Evolutionary conservation across 169 alveolate genomes (phyloP).

Genomic region (Eimeria falciformis): DNA sequence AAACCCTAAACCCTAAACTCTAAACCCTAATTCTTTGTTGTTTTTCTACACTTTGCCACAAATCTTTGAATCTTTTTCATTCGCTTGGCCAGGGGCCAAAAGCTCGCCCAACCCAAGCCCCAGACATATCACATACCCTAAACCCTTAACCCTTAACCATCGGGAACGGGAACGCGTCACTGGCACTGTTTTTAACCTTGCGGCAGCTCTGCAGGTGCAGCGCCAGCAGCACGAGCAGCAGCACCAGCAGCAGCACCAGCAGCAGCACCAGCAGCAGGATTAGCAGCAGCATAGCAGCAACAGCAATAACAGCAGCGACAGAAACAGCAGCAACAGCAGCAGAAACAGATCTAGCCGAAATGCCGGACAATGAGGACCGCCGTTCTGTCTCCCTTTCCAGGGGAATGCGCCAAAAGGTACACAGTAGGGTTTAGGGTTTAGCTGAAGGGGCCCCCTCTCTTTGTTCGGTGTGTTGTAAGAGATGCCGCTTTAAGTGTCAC

Average conservation of each 20-base stretch:
- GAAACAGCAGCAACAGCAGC: constrained; percentile 19
- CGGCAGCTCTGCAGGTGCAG: too few species aligned
- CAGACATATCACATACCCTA: too few species aligned
- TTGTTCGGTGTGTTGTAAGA: too few species aligned
- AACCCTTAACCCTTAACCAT: too few species aligned
- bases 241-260: constrained; percentile 8
- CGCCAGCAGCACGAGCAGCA: constrained; percentile 7
- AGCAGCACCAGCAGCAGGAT: constrained; percentile 23
- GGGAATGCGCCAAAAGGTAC: constrained; percentile 68
- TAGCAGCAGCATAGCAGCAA: background rate
- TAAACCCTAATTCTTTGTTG: background rate
- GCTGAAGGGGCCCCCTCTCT: too few species aligned
- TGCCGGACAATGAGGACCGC: constrained; percentile 68
- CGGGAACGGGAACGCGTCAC: too few species aligned
- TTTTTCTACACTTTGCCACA: background rate
- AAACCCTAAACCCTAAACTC: background rate
- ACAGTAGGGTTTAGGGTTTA: constrained; percentile 30
- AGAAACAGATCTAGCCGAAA: constrained; percentile 27
- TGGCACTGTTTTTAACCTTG: background rate
- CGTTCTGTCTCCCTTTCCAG: constrained; percentile 69
- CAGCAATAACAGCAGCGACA: constrained; percentile 24
- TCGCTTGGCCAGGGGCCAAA: too few species aligned
- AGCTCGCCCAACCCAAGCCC: too few species aligned
- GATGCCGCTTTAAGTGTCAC: background rate
- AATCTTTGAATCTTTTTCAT: too few species aligned